phyloP scores from a whole-genome alignment of 345 rosid species.

The Lenwebbia sp. region DNA sequence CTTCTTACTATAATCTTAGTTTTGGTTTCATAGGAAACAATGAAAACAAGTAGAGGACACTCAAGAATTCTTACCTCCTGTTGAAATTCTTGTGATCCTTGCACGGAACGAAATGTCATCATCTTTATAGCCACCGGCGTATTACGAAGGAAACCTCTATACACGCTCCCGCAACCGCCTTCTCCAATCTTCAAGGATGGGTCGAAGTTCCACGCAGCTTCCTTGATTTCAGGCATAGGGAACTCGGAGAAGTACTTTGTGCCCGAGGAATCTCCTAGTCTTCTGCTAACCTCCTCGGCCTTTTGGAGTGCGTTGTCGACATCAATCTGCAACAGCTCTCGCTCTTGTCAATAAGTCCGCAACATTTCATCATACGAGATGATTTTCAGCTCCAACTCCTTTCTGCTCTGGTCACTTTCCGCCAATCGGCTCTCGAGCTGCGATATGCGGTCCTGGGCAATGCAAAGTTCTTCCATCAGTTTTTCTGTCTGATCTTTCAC shows the following conservation, averaged over 20 bases:
- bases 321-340: neutral
- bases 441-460: no score
- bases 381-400: neutral
- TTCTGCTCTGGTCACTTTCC: neutral
- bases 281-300: neutral
- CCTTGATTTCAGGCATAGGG: slow-evolving; percentile 55
- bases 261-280: neutral
- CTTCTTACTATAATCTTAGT: no score
- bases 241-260: slow-evolving; percentile 51
- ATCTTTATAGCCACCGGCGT: slow-evolving; percentile 68
- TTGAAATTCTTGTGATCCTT: slow-evolving; percentile 72
- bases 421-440: no score
- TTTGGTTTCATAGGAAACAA: no score
- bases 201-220: slow-evolving; percentile 56
- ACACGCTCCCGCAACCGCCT: slow-evolving; percentile 83
- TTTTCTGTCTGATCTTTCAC: neutral
- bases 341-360: neutral
- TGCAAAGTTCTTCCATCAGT: neutral
- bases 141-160: slow-evolving; percentile 49
- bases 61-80: slow-evolving; percentile 46
- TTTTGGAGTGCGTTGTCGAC: neutral
- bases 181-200: slow-evolving; percentile 66
- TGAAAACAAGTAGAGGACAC: neutral
- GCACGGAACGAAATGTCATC: slow-evolving; percentile 47
- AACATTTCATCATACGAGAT: neutral